phyloP scores from a whole-genome alignment of 352 stramenopile species.

The Blastocystis hominis region DNA sequence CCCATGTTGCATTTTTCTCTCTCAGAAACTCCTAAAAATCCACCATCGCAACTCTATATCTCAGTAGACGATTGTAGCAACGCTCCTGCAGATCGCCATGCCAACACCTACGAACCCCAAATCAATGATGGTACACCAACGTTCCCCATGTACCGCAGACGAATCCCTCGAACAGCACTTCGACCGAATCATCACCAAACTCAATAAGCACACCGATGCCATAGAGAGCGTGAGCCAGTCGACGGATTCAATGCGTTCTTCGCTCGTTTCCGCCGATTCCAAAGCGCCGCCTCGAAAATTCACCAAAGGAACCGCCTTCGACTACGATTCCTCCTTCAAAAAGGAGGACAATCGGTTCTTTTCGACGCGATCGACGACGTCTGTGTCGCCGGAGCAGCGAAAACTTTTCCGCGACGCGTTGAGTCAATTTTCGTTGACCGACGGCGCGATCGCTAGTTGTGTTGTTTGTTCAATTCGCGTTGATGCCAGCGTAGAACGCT shows the following conservation, averaged over 20 bases:
- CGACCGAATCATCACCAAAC: not conserved
- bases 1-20: not conserved
- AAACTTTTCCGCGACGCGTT: not conserved
- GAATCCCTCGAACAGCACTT: not conserved
- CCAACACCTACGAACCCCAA: not conserved
- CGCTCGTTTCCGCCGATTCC: not conserved
- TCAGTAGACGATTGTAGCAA: conserved; percentile 49
- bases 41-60: not conserved
- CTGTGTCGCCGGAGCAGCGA: not conserved
- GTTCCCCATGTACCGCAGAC: not conserved
- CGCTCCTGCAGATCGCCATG: not conserved
- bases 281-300: not conserved
- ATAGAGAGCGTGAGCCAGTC: not conserved
- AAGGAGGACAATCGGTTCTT: not conserved
- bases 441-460: not conserved
- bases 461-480: not conserved
- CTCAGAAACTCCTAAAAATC: not conserved
- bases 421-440: not conserved
- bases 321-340: conserved; percentile 8
- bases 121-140: conserved; percentile 16
- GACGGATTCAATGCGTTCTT: not conserved
- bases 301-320: not conserved
- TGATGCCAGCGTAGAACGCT: not conserved
- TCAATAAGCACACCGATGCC: conserved; percentile 3
- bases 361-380: not conserved